These are phyloP conservation scores for Eragrostis tef DNA, from an alignment of 202 grass and related monocot species.

Conservation along the genomic window DNA sequence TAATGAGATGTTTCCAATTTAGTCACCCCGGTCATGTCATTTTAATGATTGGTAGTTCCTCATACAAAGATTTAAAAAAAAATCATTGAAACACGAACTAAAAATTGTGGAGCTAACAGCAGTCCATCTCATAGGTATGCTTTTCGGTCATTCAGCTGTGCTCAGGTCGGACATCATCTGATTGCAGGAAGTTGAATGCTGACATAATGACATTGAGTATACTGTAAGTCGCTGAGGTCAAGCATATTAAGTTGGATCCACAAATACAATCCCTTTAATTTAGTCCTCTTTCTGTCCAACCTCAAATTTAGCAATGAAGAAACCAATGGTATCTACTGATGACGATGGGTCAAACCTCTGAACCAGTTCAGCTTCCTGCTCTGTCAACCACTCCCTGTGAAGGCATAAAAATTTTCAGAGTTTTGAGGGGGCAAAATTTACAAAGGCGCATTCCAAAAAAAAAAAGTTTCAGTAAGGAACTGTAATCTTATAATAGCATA, in stretches of 20 bases:
- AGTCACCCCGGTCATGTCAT: not conserved
- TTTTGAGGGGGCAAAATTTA: slow-evolving; percentile 13
- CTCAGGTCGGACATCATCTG: not conserved
- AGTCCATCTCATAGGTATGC: not conserved
- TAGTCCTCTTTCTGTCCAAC: slow-evolving; percentile 59
- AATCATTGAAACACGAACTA: not conserved
- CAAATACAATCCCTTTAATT: not conserved
- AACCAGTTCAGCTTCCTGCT: slow-evolving; percentile 78
- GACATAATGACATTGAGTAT: not conserved
- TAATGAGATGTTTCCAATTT: too few relatives aligned
- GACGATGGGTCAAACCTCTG: slow-evolving; percentile 92
- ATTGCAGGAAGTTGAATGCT: not conserved
- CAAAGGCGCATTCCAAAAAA: not conserved
- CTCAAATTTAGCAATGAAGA: slow-evolving; percentile 89
- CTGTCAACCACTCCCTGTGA: slow-evolving; percentile 75
- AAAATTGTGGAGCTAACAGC: not conserved
- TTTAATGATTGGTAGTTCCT: not conserved
- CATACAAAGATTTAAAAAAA: not conserved
- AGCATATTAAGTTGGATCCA: not conserved
- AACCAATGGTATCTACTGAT: slow-evolving; percentile 82
- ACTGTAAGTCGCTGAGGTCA: not conserved
- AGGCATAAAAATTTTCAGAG: not conserved
- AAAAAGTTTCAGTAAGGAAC: not conserved
- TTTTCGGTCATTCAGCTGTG: not conserved
- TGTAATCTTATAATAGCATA: not conserved